Base-by-base conservation (phyloP, 768 basidiomycete genomes). In the Kwoniella heveanensis region DNA sequence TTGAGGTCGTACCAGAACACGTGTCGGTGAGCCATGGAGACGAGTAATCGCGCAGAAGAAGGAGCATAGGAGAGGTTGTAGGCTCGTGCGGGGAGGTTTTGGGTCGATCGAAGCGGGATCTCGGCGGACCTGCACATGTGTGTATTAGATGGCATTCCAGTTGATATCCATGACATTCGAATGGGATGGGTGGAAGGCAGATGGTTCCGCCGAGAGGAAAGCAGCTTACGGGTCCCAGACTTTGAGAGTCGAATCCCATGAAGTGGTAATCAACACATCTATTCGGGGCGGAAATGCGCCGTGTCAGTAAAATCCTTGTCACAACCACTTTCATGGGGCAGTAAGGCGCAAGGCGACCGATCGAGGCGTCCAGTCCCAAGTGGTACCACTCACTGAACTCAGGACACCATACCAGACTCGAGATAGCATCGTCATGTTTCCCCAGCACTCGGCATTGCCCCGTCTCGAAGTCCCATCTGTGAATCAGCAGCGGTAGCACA, bases 1-100 rank as follows among this genome's bases (percentile, higher is more conserved):
- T 91, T 83, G 17, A 92, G 82, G 70, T 94, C 91, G 71, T 90
- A 97, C 13, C 97, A 92, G 73, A 90, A 86, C 72, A 98, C 91
- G 3, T 91, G 81, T 13, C 94, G 85, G 62, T 90, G 91, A 2
- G 92, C 92, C 89, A 96, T 92, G 0, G 90, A 91, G 25, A 96
- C 89, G 15, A 97, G 92, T 50, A 98, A 86, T 17, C 85, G 89
- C 72, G 89, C 82, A 59, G 87, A 85, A 24, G 89, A 87, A 24
- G 89, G 81, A 70, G 93, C 91, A 59, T 73, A 73, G 10, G 78
- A 74, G 80, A 95, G 86, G 66, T 87, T 82, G 79, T 96, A 96
- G 24, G 92, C 85, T 19, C 94, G 88, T 78, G 91, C 90, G 0
- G 93, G 91, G 0, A 91, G 85, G 13, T 83, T 71, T 64, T 89